Percentiles rank a stretch among this genome's conserved stretches.
Evolutionary conservation across 768 basidiomycete species (phyloP).

Genomic region (Pseudohyphozyma bogoriensis): DNA sequence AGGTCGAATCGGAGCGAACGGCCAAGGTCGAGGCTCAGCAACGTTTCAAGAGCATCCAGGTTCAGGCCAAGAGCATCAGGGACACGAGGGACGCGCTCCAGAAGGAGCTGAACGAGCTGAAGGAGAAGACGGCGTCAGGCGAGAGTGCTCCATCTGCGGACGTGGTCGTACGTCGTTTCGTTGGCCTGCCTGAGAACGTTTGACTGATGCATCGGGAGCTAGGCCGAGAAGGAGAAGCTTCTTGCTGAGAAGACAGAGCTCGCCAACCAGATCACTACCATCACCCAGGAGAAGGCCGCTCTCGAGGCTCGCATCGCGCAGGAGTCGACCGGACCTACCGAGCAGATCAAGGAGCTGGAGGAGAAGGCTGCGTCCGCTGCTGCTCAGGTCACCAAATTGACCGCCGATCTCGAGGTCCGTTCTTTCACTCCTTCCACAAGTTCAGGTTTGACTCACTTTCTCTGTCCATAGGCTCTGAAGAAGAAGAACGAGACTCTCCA

Average conservation of each 20-base stretch:
- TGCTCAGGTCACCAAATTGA: not conserved
- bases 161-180: too few relatives aligned
- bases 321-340: too few relatives aligned
- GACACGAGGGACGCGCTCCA: conserved; percentile 24
- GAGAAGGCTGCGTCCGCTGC: not conserved
- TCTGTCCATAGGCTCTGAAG: too few relatives aligned
- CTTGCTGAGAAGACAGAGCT: conserved; percentile 9
- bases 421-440: too few relatives aligned
- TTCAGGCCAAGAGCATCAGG: conserved; percentile 18
- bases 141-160: not conserved
- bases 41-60: conserved; percentile 31
- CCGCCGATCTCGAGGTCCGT: not conserved
- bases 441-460: too few relatives aligned
- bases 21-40: too few relatives aligned
- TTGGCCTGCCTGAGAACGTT: not conserved
- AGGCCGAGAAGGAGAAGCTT: conserved; percentile 23
- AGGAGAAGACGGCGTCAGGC: not conserved
- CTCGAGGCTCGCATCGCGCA: conserved; percentile 1
- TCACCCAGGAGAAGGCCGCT: conserved; percentile 9
- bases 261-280: not conserved
- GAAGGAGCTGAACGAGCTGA: conserved; percentile 36
- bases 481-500: too few relatives aligned
- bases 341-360: not conserved
- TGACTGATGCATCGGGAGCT: conserved; percentile 25
- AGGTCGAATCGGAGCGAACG: too few relatives aligned